phyloP scores from a whole-genome alignment of 169 alveolate genomes.

The Eimeria sp. region DNA sequence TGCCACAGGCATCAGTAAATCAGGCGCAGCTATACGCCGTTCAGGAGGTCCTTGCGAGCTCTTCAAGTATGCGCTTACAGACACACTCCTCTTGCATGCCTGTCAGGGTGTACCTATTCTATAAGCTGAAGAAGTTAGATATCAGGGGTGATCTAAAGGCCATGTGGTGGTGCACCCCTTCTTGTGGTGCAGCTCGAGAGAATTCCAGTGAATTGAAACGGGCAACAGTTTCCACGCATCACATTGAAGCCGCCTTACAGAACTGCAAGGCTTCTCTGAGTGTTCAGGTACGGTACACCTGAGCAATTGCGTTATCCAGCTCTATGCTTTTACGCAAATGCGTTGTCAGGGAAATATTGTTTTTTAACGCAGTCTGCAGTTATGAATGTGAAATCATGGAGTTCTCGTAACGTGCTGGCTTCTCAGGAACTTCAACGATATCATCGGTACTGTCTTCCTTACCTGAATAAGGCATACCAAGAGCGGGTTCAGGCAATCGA shows the following conservation, averaged over 20 bases:
- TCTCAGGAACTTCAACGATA: conserved; percentile 68
- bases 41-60: conserved; percentile 39
- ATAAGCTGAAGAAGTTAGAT: too few relatives aligned
- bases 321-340: background rate
- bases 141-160: background rate
- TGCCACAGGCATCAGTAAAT: conserved; percentile 39
- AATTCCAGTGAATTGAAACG: background rate
- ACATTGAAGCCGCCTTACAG: background rate
- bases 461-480: conserved; percentile 40
- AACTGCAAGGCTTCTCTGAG: conserved; percentile 36
- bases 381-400: background rate
- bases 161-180: background rate
- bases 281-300: conserved; percentile 18
- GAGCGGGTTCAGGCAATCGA: conserved; percentile 26
- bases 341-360: background rate
- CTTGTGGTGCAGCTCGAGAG: background rate
- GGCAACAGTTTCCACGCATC: background rate
- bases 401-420: background rate
- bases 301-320: background rate
- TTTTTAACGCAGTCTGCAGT: background rate
- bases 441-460: conserved; percentile 69
- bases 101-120: background rate
- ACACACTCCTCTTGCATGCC: background rate
- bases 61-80: conserved; percentile 8
- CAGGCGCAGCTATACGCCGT: conserved; percentile 68